Base-by-base conservation (phyloP, 1,139 yeast genomes). In the Geotrichum candidum region DNA sequence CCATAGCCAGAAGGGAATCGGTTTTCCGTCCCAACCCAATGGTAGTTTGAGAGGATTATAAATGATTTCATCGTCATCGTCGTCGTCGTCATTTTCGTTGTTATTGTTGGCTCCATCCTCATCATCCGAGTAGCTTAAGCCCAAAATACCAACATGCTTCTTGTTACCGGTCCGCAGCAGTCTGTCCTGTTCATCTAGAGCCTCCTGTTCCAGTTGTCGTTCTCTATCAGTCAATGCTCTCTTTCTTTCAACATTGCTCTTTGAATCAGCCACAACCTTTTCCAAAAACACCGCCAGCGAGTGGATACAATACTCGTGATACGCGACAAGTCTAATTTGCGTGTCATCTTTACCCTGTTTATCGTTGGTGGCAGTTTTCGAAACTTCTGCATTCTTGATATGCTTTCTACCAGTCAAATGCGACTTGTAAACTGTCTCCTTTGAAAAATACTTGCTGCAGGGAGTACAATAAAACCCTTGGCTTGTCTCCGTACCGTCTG, bases 1-100 rank as follows among this genome's bases (percentile, higher is more conserved):
- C 80, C 85, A 92, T 35, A 94, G 77, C 99, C 99, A 94, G 63
- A 80, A 84, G 0, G 99, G 99, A 51, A 94, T 90, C 0, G 98
- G 97, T 52, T 82, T 82, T 0, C 98, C 98, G 73, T 92, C 97
- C 46, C 90, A 82, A 0, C 96, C 98, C 0, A 90, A 66, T 0
- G 97, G 96, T 61, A 90, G 74, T 64, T 87, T 84, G 62, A 84
- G 78, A 6, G 87, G 84, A 29, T 67, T 69, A 53, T 67, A 66
- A 10, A 64, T 56, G 6, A 63, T 64, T 10, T 66, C 72, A 18
- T 70, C 72, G 2, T 66, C 71, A 10, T 68, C 73, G 13, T 67
- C 70, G 22, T 68, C 71, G 33, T 69, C 72, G 18, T 64, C 69
- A 27, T 54, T 60, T 56, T 67, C 69, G 31, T 66, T 65, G 9